Conservation (phyloP, 305 asterid genomes). For the Solanum hybrid region DNA sequence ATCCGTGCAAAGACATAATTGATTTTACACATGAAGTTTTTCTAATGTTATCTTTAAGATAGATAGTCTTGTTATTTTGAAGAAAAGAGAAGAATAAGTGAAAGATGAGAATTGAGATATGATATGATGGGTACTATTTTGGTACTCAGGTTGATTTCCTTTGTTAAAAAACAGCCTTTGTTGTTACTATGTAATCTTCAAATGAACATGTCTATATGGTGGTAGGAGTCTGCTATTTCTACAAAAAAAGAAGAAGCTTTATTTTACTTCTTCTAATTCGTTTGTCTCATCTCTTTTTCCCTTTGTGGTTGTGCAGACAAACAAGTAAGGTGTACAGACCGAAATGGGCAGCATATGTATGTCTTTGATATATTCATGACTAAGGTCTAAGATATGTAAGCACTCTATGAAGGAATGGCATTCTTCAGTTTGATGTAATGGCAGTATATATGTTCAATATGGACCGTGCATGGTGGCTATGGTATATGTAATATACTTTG, state of each 20-base stretch:
- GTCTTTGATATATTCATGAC: background rate
- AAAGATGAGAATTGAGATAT: background rate
- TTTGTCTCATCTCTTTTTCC: background rate
- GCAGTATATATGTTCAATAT: background rate
- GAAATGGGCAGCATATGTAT: background rate
- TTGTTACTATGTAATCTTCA: too few relatives aligned
- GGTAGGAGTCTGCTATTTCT: too few relatives aligned
- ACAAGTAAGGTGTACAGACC: background rate
- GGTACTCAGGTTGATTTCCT: background rate
- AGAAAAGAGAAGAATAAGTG: background rate
- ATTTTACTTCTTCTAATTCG: too few relatives aligned
- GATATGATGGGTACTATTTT: background rate
- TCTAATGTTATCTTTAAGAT: background rate
- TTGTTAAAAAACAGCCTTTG: background rate
- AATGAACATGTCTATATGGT: too few relatives aligned
- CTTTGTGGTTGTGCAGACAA: background rate
- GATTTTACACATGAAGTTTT: background rate
- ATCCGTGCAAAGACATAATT: background rate
- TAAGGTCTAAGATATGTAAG: background rate
- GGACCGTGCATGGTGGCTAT: background rate
- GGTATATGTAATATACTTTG: background rate
- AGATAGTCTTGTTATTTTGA: background rate
- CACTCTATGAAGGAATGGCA: background rate
- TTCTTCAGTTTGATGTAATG: background rate
- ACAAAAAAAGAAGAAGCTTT: too few relatives aligned